Conservation (phyloP, 495 filamentous ascomycete species). For the Letharia lupina region DNA sequence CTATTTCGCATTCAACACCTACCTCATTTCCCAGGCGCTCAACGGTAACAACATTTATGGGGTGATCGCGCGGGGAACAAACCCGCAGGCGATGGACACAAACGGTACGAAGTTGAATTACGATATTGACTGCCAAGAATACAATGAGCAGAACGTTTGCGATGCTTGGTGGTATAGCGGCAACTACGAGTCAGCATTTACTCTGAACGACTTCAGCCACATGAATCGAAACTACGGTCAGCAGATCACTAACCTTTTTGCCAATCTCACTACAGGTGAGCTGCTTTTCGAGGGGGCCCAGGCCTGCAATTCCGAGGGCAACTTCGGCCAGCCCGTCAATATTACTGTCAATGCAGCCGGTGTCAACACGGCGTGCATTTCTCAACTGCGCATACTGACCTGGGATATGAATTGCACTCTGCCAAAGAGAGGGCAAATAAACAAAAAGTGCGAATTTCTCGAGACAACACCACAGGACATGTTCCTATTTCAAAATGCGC, state of each 20-base stretch:
- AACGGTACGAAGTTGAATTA: slow-evolving; percentile 10
- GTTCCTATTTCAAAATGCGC: slow-evolving; percentile 1
- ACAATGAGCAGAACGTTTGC: slow-evolving; percentile 14
- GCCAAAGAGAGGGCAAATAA: not conserved
- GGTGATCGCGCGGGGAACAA: slow-evolving; percentile 12
- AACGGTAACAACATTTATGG: slow-evolving; percentile 8
- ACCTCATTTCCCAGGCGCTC: slow-evolving; percentile 13
- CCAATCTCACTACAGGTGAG: slow-evolving; percentile 13
- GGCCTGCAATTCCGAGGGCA: slow-evolving; percentile 13
- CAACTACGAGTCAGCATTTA: slow-evolving; percentile 14
- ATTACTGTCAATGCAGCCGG: slow-evolving; percentile 13
- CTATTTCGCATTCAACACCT: slow-evolving; percentile 18
- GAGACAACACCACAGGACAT: not conserved
- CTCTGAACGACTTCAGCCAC: slow-evolving; percentile 9
- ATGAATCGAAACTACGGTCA: slow-evolving; percentile 13
- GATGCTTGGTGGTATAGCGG: slow-evolving; percentile 19
- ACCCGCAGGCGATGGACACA: slow-evolving; percentile 8
- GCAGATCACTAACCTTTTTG: slow-evolving; percentile 1
- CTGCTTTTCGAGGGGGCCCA: slow-evolving; percentile 14
- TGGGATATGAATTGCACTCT: slow-evolving; percentile 15
- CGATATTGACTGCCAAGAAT: slow-evolving; percentile 5
- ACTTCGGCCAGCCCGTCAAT: slow-evolving; percentile 10
- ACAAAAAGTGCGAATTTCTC: slow-evolving; percentile 10
- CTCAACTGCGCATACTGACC: slow-evolving; percentile 6
- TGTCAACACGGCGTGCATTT: slow-evolving; percentile 17